A percentile compares a stretch with the other conserved stretches of the same genome.
phyloP scores from a whole-genome alignment of 345 rosid genomes.

The Theobroma cacao region DNA sequence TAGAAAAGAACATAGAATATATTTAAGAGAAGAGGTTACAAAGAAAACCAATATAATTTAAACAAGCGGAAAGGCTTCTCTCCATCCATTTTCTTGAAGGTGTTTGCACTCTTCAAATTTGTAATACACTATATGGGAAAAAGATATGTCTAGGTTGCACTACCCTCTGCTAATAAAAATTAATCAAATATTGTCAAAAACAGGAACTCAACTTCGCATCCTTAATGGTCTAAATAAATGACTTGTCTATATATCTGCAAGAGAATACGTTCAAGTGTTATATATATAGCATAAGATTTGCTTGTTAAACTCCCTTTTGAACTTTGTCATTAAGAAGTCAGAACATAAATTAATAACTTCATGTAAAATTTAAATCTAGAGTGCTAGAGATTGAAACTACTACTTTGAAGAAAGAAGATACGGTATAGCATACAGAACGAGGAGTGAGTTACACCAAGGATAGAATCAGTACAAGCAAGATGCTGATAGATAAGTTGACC shows the following conservation, averaged over 20 bases:
- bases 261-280: not conserved
- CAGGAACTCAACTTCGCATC: not conserved
- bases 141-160: not conserved
- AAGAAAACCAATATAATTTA: not conserved
- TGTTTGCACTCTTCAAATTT: not conserved
- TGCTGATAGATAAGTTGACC: not conserved
- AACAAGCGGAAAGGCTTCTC: not conserved
- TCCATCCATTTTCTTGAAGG: not conserved
- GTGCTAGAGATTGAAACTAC: not conserved
- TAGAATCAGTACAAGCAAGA: not conserved
- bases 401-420: not conserved
- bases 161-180: not conserved
- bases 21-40: not conserved
- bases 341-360: too few species aligned
- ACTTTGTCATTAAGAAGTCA: not conserved
- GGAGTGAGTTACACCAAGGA: not conserved
- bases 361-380: not conserved
- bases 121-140: not conserved
- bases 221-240: not conserved
- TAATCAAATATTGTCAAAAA: not conserved
- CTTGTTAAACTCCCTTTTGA: not conserved
- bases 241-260: not conserved
- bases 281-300: not conserved
- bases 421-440: not conserved
- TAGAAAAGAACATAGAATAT: conserved; percentile 4